These are phyloP conservation scores for Psilocybe cyanescens DNA, from an alignment of 768 basidiomycete species.

Conservation along the genomic window DNA sequence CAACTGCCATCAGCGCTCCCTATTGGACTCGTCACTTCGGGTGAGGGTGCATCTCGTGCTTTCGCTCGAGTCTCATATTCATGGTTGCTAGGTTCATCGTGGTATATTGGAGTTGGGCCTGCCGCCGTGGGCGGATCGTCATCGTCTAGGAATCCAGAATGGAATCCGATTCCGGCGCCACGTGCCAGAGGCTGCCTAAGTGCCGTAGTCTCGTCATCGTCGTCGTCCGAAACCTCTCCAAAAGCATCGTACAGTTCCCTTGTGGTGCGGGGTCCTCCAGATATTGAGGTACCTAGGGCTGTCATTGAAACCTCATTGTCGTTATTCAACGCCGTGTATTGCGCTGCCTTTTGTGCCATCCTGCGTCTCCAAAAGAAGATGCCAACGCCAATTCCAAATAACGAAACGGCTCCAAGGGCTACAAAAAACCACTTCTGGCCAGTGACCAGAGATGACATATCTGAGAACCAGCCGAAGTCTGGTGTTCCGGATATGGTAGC, in stretches of 20 bases:
- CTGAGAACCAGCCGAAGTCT: conserved; percentile 86
- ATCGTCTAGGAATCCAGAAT: conserved; percentile 84
- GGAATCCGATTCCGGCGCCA: conserved; percentile 55
- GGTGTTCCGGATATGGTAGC: conserved; percentile 58
- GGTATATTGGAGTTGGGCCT: conserved; percentile 39
- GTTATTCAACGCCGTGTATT: conserved; percentile 63
- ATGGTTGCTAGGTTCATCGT: conserved; percentile 57
- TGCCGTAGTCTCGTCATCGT: conserved; percentile 73
- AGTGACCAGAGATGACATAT: conserved; percentile 71
- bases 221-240: conserved; percentile 80
- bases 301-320: conserved; percentile 83
- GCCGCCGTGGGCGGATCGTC: conserved; percentile 54
- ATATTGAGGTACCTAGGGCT: conserved; percentile 48
- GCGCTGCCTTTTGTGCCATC: conserved; percentile 40
- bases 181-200: conserved; percentile 46
- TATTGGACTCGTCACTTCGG: conserved; percentile 35
- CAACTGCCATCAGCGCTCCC: conserved; percentile 72
- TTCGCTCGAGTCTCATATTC: conserved; percentile 17
- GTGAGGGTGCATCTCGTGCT: conserved; percentile 9
- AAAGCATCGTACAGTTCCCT: conserved; percentile 97
- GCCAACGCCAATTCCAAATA: conserved; percentile 72
- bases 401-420: conserved; percentile 74
- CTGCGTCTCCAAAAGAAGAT: conserved; percentile 84
- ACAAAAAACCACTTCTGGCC: conserved; percentile 91
- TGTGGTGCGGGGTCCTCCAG: conserved; percentile 55